phyloP scores from a whole-genome alignment of 2,329 filamentous ascomycete genomes.

The Mollisia scopiformis region DNA sequence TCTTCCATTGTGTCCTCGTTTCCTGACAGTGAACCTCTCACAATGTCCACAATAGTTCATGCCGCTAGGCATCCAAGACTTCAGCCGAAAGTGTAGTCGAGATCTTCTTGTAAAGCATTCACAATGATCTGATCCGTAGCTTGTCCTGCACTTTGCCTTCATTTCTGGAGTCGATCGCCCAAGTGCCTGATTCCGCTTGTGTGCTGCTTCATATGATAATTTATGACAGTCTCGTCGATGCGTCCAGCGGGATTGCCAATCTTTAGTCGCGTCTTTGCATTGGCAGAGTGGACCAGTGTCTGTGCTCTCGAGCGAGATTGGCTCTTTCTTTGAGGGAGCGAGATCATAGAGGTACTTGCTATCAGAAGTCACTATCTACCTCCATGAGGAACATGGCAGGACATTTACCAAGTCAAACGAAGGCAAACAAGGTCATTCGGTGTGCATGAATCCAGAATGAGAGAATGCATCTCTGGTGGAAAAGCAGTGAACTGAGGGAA shows the following conservation, averaged over 20 bases:
- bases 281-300: constrained; percentile 17
- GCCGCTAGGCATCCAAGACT: constrained; percentile 27
- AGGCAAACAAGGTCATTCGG: constrained; percentile 32
- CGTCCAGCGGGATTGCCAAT: background rate
- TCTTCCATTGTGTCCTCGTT: constrained; percentile 21
- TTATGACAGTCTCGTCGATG: constrained; percentile 24
- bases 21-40: constrained; percentile 28
- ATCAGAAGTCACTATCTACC: background rate
- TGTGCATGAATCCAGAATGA: constrained; percentile 28
- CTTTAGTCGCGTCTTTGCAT: background rate
- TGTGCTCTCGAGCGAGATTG: constrained; percentile 17
- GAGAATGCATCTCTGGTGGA: constrained; percentile 29
- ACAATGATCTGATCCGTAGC: constrained; percentile 22
- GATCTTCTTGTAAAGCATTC: constrained; percentile 20
- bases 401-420: constrained; percentile 31
- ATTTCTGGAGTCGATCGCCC: constrained; percentile 6
- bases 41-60: constrained; percentile 31
- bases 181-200: background rate
- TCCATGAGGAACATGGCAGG: background rate
- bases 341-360: constrained; percentile 31
- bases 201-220: constrained; percentile 8
- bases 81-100: constrained; percentile 22
- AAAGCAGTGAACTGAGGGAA: constrained; percentile 29
- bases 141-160: constrained; percentile 18
- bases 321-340: background rate